phyloP scores from a whole-genome alignment of 202 grass and related monocot genomes.

The Panicum virgatum region DNA sequence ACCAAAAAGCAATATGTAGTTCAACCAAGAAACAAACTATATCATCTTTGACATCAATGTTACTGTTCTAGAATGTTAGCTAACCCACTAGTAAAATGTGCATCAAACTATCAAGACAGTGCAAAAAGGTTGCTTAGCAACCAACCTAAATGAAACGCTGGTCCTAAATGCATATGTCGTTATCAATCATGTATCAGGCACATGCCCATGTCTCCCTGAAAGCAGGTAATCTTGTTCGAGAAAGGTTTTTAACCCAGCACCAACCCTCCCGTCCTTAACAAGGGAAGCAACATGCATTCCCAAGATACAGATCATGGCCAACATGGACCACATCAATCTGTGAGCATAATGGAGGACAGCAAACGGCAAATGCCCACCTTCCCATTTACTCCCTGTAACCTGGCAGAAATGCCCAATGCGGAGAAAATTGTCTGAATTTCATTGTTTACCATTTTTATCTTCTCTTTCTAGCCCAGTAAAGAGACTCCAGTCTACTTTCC shows the following conservation, averaged over 20 bases:
- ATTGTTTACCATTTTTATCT: background rate
- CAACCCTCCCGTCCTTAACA: constrained; percentile 15
- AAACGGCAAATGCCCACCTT: background rate
- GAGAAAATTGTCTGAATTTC: background rate
- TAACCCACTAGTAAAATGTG: constrained; percentile 5
- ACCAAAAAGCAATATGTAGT: background rate
- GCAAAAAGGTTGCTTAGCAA: constrained; percentile 2
- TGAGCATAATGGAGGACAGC: background rate
- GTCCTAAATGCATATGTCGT: background rate
- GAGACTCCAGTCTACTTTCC: background rate
- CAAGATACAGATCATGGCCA: constrained; percentile 7
- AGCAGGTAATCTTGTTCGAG: background rate
- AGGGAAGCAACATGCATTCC: constrained; percentile 32
- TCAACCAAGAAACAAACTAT: background rate
- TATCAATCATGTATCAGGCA: constrained; percentile 4
- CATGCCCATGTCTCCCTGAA: constrained; percentile 38
- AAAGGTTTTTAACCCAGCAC: background rate
- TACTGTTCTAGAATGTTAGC: background rate
- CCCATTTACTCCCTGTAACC: constrained; percentile 9
- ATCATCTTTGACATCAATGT: background rate
- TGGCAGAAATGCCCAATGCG: background rate
- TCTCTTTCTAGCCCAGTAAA: background rate
- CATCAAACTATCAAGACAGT: background rate
- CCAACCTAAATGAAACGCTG: constrained; percentile 23
- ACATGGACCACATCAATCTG: constrained; percentile 27